Conservation (phyloP, 75 land plant species). For the Sequoiadendron giganteum region DNA sequence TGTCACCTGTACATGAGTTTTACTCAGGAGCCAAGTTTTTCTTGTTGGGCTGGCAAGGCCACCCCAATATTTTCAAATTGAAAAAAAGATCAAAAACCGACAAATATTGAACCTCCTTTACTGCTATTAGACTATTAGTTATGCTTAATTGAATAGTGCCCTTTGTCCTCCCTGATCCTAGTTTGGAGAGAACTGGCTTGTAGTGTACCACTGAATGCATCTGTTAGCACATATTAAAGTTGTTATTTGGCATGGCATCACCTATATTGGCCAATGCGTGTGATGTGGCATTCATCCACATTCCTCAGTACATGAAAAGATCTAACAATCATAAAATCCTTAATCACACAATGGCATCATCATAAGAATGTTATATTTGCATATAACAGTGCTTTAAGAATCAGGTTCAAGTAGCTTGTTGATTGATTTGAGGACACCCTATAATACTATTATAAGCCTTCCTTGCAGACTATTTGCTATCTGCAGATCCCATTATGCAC, state of each 20-base stretch:
- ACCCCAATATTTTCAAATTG: too few species aligned
- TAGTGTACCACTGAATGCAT: too few species aligned
- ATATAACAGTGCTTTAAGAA: not conserved
- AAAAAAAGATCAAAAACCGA: too few species aligned
- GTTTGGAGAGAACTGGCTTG: too few species aligned
- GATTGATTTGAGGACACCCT: not conserved
- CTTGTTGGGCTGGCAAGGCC: too few species aligned
- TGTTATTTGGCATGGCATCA: not conserved
- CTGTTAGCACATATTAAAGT: not conserved
- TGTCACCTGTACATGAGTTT: too few species aligned
- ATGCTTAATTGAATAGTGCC: too few species aligned
- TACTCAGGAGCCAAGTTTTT: too few species aligned
- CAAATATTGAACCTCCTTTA: too few species aligned
- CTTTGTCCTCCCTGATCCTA: too few species aligned
- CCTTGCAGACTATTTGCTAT: not conserved
- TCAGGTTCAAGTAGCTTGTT: not conserved
- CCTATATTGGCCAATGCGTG: not conserved
- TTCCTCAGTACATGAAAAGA: not conserved
- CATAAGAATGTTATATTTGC: not conserved
- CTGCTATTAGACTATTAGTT: too few species aligned
- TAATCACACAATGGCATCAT: not conserved
- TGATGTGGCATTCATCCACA: not conserved
- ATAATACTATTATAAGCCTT: not conserved
- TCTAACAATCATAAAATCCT: too few species aligned
- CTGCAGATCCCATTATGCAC: not conserved